Evolutionary conservation across 768 basidiomycete genomes (phyloP).

Genomic region (Kondoa subrosea): DNA sequence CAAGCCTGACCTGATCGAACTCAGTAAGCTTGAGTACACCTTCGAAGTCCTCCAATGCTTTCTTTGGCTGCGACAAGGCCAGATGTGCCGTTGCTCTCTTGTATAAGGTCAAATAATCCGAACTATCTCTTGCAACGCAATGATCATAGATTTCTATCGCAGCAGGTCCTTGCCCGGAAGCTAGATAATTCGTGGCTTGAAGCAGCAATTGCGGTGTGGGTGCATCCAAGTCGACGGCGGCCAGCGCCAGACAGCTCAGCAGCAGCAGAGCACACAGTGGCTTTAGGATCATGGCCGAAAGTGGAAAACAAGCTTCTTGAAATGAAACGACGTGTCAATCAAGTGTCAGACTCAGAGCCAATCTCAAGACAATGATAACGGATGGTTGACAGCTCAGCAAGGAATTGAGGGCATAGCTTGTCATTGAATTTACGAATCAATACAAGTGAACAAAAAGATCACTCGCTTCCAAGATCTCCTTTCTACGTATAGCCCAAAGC

Average conservation of each 20-base stretch:
- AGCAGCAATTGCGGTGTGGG: conserved; percentile 13
- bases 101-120: conserved; percentile 16
- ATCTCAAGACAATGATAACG: too few relatives aligned
- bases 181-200: conserved; percentile 7
- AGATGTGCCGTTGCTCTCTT: conserved; percentile 17
- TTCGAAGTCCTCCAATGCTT: conserved; percentile 20
- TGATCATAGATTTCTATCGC: conserved; percentile 15
- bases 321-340: background rate
- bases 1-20: conserved; percentile 18
- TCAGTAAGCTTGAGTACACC: conserved; percentile 17
- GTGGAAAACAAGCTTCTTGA: background rate
- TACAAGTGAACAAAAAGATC: too few relatives aligned
- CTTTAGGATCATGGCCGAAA: background rate
- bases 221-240: background rate
- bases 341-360: too few relatives aligned
- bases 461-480: background rate
- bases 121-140: conserved; percentile 7
- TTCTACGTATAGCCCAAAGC: background rate
- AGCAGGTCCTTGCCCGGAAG: background rate
- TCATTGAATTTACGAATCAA: too few relatives aligned
- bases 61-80: conserved; percentile 12
- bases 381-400: too few relatives aligned
- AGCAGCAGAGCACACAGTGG: background rate
- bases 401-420: too few relatives aligned
- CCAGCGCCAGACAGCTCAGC: background rate